phyloP scores from a whole-genome alignment of 2,329 filamentous ascomycete species.

The Microcera coccophila region DNA sequence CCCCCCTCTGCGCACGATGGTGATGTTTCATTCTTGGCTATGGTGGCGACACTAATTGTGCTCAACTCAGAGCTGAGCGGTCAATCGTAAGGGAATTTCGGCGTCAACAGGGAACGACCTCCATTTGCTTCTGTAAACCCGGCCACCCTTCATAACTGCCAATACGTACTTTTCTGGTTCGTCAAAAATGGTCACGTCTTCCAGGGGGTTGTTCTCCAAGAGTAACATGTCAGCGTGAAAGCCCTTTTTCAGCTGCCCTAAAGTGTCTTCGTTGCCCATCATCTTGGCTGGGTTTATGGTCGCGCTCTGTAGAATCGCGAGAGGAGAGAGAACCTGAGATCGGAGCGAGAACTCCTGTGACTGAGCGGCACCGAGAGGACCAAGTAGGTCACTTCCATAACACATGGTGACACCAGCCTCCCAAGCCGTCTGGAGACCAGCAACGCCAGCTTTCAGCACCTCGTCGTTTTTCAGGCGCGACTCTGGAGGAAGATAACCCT shows the following conservation, averaged over 20 bases:
- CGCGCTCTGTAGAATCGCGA: constrained; percentile 25
- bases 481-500: constrained; percentile 40
- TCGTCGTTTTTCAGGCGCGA: constrained; percentile 46
- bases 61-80: too few relatives aligned
- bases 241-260: constrained; percentile 49
- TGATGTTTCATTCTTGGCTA: too few relatives aligned
- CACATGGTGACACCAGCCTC: constrained; percentile 52
- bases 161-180: constrained; percentile 44
- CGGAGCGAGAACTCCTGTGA: constrained; percentile 30
- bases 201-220: constrained; percentile 48
- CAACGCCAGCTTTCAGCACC: constrained; percentile 45
- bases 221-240: constrained; percentile 51
- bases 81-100: too few relatives aligned
- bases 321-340: constrained; percentile 14
- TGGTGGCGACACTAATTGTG: too few relatives aligned
- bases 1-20: too few relatives aligned
- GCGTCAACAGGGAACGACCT: background rate
- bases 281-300: constrained; percentile 48
- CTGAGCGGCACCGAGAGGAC: constrained; percentile 28
- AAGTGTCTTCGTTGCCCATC: constrained; percentile 39
- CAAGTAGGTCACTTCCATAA: constrained; percentile 43
- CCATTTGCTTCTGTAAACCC: background rate
- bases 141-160: constrained; percentile 52
- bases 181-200: constrained; percentile 50
- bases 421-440: constrained; percentile 44